These are phyloP conservation scores for Pseudogymnoascus sp. DNA, from an alignment of 2,329 filamentous ascomycete genomes.

Conservation along the genomic window DNA sequence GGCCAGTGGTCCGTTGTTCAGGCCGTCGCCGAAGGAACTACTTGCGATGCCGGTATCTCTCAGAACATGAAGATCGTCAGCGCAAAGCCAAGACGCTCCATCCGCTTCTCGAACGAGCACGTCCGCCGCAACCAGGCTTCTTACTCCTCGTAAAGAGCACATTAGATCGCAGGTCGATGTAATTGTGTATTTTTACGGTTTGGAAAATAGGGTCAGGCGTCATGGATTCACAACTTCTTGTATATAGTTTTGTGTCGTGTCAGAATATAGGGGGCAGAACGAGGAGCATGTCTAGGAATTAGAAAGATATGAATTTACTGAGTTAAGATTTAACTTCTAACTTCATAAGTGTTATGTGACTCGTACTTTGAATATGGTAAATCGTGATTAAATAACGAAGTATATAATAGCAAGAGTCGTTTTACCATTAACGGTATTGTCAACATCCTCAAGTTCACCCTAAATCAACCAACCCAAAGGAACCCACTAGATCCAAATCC, in stretches of 20 bases:
- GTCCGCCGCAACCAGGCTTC: constrained; percentile 20
- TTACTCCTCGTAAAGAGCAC: constrained; percentile 3
- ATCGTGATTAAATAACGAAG: not conserved
- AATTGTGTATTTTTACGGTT: constrained; percentile 3
- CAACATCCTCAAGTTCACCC: no score
- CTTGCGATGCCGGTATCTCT: constrained; percentile 38
- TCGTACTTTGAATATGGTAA: not conserved
- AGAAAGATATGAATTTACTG: constrained; percentile 5
- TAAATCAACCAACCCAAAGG: not conserved
- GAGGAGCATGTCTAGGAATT: not conserved
- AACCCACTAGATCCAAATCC: constrained; percentile 17
- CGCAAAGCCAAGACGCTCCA: constrained; percentile 20
- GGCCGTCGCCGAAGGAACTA: constrained; percentile 39
- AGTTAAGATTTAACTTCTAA: not conserved
- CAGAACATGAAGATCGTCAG: constrained; percentile 33
- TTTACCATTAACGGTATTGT: no score
- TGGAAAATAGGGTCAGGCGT: not conserved
- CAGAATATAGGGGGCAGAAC: not conserved
- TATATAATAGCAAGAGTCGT: no score
- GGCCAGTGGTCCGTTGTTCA: constrained; percentile 42
- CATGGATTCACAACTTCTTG: constrained; percentile 6
- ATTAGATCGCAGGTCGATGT: not conserved
- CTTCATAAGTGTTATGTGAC: not conserved
- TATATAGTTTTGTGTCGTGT: constrained; percentile 5
- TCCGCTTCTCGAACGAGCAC: constrained; percentile 24